Conservation (phyloP, 2,329 filamentous ascomycete species). For the Neopestalotiopsis clavispora region DNA sequence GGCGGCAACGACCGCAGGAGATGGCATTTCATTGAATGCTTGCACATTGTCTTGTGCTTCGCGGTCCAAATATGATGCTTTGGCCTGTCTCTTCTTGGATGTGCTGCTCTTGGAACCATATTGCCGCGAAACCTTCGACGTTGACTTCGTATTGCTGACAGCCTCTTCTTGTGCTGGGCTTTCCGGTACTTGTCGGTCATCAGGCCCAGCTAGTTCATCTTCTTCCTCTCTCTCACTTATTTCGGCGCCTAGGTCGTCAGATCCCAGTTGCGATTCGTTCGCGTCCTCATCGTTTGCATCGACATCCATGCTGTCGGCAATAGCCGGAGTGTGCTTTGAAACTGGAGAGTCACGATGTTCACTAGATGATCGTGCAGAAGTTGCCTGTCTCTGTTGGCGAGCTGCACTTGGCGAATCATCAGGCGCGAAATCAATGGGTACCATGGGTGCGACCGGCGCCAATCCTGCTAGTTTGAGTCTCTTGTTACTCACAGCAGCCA, state of each 20-base stretch:
- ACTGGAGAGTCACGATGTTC: background rate
- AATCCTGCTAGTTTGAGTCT: background rate
- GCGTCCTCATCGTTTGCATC: conserved; percentile 9
- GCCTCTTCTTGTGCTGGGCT: background rate
- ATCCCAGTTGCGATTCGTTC: conserved; percentile 6
- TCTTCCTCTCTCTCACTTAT: background rate
- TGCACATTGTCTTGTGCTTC: conserved; percentile 19
- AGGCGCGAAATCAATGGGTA: no score
- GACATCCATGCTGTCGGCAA: conserved; percentile 10
- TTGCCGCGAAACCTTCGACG: conserved; percentile 24
- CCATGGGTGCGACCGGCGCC: background rate
- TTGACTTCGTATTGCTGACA: background rate
- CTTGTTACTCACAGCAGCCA: background rate
- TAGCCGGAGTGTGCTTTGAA: conserved; percentile 11
- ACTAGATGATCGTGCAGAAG: conserved; percentile 6
- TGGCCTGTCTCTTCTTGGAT: conserved; percentile 31
- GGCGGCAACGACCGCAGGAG: conserved; percentile 26
- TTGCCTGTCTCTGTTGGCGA: conserved; percentile 16
- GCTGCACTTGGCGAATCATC: conserved; percentile 16
- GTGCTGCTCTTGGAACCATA: conserved; percentile 25
- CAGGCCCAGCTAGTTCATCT: background rate
- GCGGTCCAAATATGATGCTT: conserved; percentile 29
- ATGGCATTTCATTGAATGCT: conserved; percentile 19
- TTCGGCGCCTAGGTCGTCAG: conserved; percentile 18
- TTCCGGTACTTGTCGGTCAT: background rate